A percentile compares a stretch with the other conserved stretches of the same genome.
phyloP scores from a whole-genome alignment of 768 basidiomycete species.

The Lactifluus hygrophoroides region DNA sequence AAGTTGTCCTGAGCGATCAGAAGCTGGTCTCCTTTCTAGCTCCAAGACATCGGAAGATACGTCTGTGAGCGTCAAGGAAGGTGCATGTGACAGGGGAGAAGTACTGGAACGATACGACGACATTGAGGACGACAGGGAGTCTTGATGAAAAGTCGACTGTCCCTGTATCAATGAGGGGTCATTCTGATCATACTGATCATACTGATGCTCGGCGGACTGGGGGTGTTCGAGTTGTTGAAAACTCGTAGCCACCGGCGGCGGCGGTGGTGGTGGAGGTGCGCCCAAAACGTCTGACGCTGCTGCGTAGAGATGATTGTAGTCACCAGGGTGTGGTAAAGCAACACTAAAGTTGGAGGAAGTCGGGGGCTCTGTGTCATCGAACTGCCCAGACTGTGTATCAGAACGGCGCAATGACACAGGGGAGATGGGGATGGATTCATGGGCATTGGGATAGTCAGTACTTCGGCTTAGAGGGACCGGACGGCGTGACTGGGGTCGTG shows the following conservation, averaged over 20 bases:
- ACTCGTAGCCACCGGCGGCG: slow-evolving; percentile 30
- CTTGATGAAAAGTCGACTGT: slow-evolving; percentile 19
- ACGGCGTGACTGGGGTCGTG: slow-evolving; percentile 25
- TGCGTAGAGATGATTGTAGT: slow-evolving; percentile 54
- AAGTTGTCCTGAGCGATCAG: slow-evolving; percentile 51
- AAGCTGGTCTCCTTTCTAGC: slow-evolving; percentile 47
- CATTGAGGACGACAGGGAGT: background rate
- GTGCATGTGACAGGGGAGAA: slow-evolving; percentile 11
- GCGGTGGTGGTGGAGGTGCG: slow-evolving; percentile 65
- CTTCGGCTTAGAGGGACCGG: background rate
- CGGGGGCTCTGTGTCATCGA: background rate
- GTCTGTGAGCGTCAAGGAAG: slow-evolving; percentile 19
- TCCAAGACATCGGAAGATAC: slow-evolving; percentile 33
- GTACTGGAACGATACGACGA: background rate
- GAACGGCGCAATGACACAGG: background rate
- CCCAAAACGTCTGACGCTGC: slow-evolving; percentile 79
- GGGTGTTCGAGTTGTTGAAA: slow-evolving; percentile 15
- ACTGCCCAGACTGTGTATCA: background rate
- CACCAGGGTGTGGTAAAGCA: slow-evolving; percentile 25
- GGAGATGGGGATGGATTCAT: background rate
- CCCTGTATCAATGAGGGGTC: background rate
- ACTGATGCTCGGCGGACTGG: slow-evolving; percentile 8
- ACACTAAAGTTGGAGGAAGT: slow-evolving; percentile 9
- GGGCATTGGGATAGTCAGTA: slow-evolving; percentile 5
- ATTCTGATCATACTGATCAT: slow-evolving; percentile 11